Evolutionary conservation across 2,329 filamentous ascomycete genomes (phyloP), one percentile per base, ranked within the genome.

Genomic region (Colletotrichum coccodes): DNA sequence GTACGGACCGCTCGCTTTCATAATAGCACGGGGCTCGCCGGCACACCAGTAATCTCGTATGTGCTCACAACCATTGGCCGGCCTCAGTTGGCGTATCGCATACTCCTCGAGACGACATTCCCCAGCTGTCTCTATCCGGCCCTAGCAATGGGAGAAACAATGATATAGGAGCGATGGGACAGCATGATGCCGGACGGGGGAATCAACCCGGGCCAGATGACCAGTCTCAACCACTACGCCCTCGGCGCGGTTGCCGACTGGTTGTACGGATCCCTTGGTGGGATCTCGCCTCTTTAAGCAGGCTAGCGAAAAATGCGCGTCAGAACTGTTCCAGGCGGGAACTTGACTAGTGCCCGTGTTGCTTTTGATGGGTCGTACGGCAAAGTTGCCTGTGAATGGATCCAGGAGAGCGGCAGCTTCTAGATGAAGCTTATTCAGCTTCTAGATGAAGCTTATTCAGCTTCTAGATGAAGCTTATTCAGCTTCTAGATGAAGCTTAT

Each of bases 161-260:
- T 80, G 0, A 78, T 80, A 3, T 83, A 80, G 81, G 82, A 83
- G 71, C 76, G 82, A 6, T 83, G 80, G 81, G 79, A 83, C 46
- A 77, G 76, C 44, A 77, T 83, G 70, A 63, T 80, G 3, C 76
- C 79, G 0, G 76, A 82, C 54, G 80, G 79, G 0, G 74, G 70
- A 1, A 76, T 83, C 47, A 83, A 83, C 56, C 76, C 78, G 0
- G 78, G 81, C 0, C 72, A 77, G 46, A 83, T 83, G 80, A 83
- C 80, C 0, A 80, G 77, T 30, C 79, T 81, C 59, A 81, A 83
- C 56, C 79, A 83, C 64, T 83, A 83, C 49, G 79, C 81, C 0
- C 77, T 82, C 18, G 80, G 81, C 0, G 76, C 78, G 6, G 78
- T 83, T 1, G 78, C 76, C 4, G 76, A 79, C 16, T 83, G 81